Evolutionary conservation across 257 asterid species (phyloP).

Genomic region (Sherardia arvensis): DNA sequence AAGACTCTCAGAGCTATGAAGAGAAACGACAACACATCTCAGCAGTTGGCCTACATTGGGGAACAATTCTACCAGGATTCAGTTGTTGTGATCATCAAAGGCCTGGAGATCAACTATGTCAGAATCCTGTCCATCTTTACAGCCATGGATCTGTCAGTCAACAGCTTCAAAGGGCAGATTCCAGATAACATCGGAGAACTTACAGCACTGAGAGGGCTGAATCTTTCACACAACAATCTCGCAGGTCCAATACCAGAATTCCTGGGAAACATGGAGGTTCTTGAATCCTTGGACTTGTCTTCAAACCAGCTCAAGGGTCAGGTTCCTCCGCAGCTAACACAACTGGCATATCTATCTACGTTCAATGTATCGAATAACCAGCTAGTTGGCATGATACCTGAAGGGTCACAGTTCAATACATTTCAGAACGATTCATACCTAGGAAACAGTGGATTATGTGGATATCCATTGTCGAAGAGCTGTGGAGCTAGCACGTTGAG

Average conservation of each 20-base stretch:
- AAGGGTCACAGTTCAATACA: constrained; percentile 10
- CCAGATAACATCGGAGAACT: constrained; percentile 13
- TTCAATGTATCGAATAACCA: constrained; percentile 9
- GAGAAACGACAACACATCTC: neutral
- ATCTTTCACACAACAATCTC: constrained; percentile 18
- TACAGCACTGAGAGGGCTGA: constrained; percentile 10
- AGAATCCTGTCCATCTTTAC: constrained; percentile 19
- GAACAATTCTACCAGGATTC: constrained; percentile 15
- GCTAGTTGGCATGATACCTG: constrained; percentile 10
- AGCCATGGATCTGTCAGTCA: constrained; percentile 18
- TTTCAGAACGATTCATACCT: constrained; percentile 10
- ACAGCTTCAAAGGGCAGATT: constrained; percentile 11
- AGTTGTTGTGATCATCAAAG: constrained; percentile 10
- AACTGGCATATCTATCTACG: neutral
- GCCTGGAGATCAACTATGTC: constrained; percentile 5
- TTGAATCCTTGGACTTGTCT: constrained; percentile 17
- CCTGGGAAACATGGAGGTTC: constrained; percentile 4
- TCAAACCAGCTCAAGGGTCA: constrained; percentile 16
- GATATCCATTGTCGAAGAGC: constrained; percentile 15
- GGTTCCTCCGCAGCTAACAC: neutral
- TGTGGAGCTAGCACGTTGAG: neutral
- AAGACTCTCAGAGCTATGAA: constrained; percentile 14
- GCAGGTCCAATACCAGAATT: constrained; percentile 11
- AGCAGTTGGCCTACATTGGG: constrained; percentile 7
- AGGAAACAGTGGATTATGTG: constrained; percentile 17